Base-by-base conservation (phyloP, 108 stramenopile genomes). In the Aurantiochytrium sp. region DNA sequence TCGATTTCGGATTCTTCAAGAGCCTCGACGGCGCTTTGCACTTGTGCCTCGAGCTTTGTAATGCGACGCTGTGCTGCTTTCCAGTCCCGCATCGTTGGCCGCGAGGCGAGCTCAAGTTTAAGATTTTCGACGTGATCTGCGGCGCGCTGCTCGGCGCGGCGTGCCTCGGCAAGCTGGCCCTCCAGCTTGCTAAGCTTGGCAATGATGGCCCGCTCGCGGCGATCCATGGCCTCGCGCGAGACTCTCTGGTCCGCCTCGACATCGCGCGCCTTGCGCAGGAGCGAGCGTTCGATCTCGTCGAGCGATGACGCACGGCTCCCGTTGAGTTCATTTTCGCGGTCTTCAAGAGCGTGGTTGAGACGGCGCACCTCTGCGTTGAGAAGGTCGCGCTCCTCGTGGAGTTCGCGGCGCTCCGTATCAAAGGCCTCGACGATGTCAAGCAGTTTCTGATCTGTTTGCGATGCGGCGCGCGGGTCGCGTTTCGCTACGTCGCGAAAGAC, bases 41-140 rank as follows among this genome's bases (percentile, higher is more conserved):
- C 58, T 49, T 90, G 71, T 25, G 64, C 51, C 88, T 90, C 90
- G 72, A 90, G 88, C 72, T 89, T 45, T 35, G 60, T 55, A 45
- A 89, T 88, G 8, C 88, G 89, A 12, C 83, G 89, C 57, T 90
- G 89, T 5, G 60, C n/a, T 18, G 87, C 72, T 25, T 90, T 89
- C 89, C 89, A 90, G 59, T 87, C 60, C 44, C 58, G 73, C 53
- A 89, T 69, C 0, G 91, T 90, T 19, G 91, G 91, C 21, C 91
- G 87, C 4, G 49, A 47, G 23, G 87, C 58, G 5, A 87, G 83
- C 60, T 89, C 89, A 18, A 87, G 60, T 21, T 88, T 89, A 18
- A 91, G 87, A 51, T 87, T 91, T 28, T 89, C 53, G 57, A 59
- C 87, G 29, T 60, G 45, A 57, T 89, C 88, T 5, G 16, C 53